Evolutionary conservation across 352 stramenopile species (phyloP), one percentile per base, ranked within the genome.

Genomic region (Phytophthora cactorum): DNA sequence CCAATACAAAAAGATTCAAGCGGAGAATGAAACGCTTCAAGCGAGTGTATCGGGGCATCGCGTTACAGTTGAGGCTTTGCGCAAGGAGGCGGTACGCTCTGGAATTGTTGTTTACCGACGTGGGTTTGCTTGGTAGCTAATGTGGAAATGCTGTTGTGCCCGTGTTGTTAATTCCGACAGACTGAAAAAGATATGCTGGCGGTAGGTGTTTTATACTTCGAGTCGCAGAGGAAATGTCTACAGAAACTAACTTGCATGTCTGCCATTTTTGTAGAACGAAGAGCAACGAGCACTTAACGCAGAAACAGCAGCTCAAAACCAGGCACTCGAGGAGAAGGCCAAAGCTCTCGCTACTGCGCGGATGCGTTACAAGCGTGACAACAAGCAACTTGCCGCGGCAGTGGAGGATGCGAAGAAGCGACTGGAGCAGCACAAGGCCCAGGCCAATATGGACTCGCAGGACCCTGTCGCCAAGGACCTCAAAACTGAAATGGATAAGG

Each of bases 281-380:
- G 88, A 96, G 45, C 88, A 96, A 77, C 80, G 88, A 15, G 87
- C 84, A 22, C 73, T 96, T 28, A 96, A 96, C 45, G 88, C 85
- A 1, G 88, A 95, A 63, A 93, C 90, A 74, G 65, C 77, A 54
- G 86, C 88, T 5, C 86, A 89, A 29, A 96, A 96, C 52, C 86
- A 95, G 61, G 83, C 86, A 27, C 74, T 96, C 9, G 88, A 96
- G 63, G 87, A 96, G 50, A 96, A 96, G 57, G 88, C 88, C 2
- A 96, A 96, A 62, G 86, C 88, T 15, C 73, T 96, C 44, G 86
- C 85, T 47, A 95, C 88, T 52, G 86, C 88, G n/a, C 85, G 88
- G 8, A 90, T 96, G 79, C 88, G 88, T 63, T 96, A 95, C 79
- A 95, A 96, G 71, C 86, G 87, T 36, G 88, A 96, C 72, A 96